phyloP scores from a whole-genome alignment of 1,139 yeast species.

The Saccharomyces hybrid region DNA sequence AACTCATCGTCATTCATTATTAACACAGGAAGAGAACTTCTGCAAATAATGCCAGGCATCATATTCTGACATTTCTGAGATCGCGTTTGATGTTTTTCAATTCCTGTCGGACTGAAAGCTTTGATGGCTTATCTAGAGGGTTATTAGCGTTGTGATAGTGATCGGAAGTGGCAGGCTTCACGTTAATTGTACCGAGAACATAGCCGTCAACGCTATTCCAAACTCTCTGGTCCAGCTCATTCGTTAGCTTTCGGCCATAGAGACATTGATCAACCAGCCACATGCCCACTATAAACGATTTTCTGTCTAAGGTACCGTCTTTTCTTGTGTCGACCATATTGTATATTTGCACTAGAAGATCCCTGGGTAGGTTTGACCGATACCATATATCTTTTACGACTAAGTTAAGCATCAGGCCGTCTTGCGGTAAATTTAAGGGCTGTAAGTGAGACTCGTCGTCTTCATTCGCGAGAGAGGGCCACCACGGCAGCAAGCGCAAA shows the following conservation, averaged over 20 bases:
- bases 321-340: constrained; percentile 64
- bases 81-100: constrained; percentile 22
- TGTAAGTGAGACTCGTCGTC: constrained; percentile 12
- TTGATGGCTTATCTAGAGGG: constrained; percentile 14
- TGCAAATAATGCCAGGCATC: background rate
- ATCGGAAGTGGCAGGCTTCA: constrained; percentile 2
- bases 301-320: constrained; percentile 72
- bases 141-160: constrained; percentile 18
- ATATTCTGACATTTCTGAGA: constrained; percentile 9
- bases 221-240: constrained; percentile 45
- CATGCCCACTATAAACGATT: constrained; percentile 85
- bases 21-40: background rate
- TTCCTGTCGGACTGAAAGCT: constrained; percentile 25
- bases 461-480: constrained; percentile 24
- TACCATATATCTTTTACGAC: constrained; percentile 77
- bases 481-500: constrained; percentile 35
- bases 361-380: constrained; percentile 62
- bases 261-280: constrained; percentile 93
- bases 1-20: background rate
- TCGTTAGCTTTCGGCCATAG: constrained; percentile 87
- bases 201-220: constrained; percentile 57
- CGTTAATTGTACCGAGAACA: constrained; percentile 25
- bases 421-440: constrained; percentile 32
- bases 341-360: constrained; percentile 64
- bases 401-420: constrained; percentile 34